Evolutionary conservation across 2,329 filamentous ascomycete genomes (phyloP), one percentile per base, ranked within the genome.

Genomic region (Didymella pomorum): DNA sequence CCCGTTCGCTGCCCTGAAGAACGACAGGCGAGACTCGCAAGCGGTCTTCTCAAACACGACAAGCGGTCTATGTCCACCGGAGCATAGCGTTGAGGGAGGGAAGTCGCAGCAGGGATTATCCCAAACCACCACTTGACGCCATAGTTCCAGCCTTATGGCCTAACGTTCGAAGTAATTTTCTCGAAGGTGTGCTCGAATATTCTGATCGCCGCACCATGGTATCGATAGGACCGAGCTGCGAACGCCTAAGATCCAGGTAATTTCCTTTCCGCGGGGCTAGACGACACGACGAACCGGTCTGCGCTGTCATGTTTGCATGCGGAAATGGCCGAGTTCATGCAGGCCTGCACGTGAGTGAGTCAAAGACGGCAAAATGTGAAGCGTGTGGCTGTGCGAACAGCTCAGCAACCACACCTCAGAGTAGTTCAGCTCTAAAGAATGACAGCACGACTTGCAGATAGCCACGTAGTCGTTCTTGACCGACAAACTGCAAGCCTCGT

Each of bases 391-490:
- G 62, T 67, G 63, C 58, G 52, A 51, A 64, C 68, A 70, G 56
- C 66, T 62, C 68, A 60, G 18, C 63, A 63, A 68, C 61, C 61
- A 67, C 61, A 44, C 47, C 44, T 21, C 20, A 44, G 35, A 37
- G 39, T 46, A 46, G 25, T 23, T 28, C 46, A 42, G 56, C 50
- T 33, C 31, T 51, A 23, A 41, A 20, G 20, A 59, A 47, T 65
- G 67, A 68, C 68, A 68, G 56, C 62, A 52, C 66, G 67, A 63
- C 65, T 39, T 58, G 60, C 60, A 63, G 68, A 52, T 57, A 61
- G 67, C 65, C 68, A 71, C 68, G 68, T 71, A 67, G 59, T 60
- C 53, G 46, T 69, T 70, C 63, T 35, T 35, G 31, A 69, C 66
- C 68, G 68, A 69, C 65, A 50, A 51, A 51, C 44, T 58, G 51